phyloP scores from a whole-genome alignment of 2,329 filamentous ascomycete species.

The Pseudocercospora crystallina region DNA sequence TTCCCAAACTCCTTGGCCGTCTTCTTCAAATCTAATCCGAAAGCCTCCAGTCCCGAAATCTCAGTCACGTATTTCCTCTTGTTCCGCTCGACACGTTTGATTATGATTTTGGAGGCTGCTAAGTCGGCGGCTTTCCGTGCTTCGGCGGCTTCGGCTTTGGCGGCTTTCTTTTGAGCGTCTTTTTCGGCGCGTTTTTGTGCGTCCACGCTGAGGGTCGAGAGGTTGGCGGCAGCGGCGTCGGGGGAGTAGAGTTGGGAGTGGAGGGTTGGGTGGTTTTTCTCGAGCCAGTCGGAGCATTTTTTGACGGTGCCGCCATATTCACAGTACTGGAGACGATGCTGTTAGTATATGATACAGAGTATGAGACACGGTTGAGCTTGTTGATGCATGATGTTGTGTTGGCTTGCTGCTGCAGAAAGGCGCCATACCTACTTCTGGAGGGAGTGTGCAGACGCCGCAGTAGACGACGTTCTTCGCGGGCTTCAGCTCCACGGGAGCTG shows the following conservation, averaged over 20 bases:
- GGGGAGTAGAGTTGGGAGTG: conserved; percentile 79
- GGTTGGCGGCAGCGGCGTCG: conserved; percentile 74
- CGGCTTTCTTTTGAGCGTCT: conserved; percentile 94
- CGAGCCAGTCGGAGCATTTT: conserved; percentile 96
- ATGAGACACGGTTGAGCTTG: background rate
- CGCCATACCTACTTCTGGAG: conserved; percentile 62
- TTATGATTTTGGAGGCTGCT: conserved; percentile 77
- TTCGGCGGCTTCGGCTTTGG: conserved; percentile 86
- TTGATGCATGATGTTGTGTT: background rate
- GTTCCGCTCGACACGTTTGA: conserved; percentile 97
- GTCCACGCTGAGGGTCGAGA: conserved; percentile 81
- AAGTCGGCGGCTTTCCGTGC: conserved; percentile 79
- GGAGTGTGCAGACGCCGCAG: conserved; percentile 66
- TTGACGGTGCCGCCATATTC: conserved; percentile 95
- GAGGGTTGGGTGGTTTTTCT: conserved; percentile 69
- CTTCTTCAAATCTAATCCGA: conserved; percentile 92
- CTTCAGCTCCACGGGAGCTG: conserved; percentile 24
- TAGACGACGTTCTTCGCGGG: conserved; percentile 58
- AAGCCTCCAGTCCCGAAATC: conserved; percentile 84
- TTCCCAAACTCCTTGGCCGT: conserved; percentile 79
- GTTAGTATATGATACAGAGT: conserved; percentile 11
- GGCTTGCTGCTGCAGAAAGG: conserved; percentile 3
- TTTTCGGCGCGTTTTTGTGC: conserved; percentile 94
- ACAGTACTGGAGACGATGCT: conserved; percentile 69
- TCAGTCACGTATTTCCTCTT: conserved; percentile 97